phyloP scores from a whole-genome alignment of 352 stramenopile genomes.

The Peronospora belbahrii region DNA sequence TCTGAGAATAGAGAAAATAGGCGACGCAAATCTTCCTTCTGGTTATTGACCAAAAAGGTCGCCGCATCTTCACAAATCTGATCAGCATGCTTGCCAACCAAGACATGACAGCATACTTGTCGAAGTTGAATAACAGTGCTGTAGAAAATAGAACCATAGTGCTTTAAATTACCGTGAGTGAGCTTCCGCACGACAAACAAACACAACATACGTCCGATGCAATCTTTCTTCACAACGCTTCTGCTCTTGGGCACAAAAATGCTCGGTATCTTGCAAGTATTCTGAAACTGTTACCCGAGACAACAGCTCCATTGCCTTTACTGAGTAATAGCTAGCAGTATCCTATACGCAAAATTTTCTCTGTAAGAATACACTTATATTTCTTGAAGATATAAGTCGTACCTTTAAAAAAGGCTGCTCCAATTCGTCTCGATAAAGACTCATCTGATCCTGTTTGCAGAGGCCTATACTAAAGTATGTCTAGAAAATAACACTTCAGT shows the following conservation, averaged over 20 bases:
- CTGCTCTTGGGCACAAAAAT: constrained; percentile 72
- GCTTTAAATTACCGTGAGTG: neutral
- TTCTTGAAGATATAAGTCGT: neutral
- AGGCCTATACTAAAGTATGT: constrained; percentile 71
- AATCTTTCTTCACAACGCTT: constrained; percentile 64
- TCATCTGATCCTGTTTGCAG: constrained; percentile 74
- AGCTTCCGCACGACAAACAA: neutral
- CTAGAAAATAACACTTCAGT: constrained; percentile 24
- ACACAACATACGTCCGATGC: constrained; percentile 57
- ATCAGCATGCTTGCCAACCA: constrained; percentile 74
- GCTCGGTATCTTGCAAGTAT: constrained; percentile 64
- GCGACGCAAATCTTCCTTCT: constrained; percentile 67
- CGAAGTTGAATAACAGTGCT: constrained; percentile 74
- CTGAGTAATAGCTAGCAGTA: constrained; percentile 56
- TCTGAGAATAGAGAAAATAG: constrained; percentile 82
- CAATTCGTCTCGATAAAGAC: constrained; percentile 70
- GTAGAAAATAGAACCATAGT: neutral
- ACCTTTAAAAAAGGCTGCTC: constrained; percentile 67
- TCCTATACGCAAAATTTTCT: constrained; percentile 30
- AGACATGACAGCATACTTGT: constrained; percentile 69
- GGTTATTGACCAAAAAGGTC: constrained; percentile 67
- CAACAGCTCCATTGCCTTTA: constrained; percentile 52
- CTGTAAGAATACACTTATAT: neutral
- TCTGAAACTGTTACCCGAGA: constrained; percentile 61
- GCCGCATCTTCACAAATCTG: constrained; percentile 76